Evolutionary conservation across 2,329 filamentous ascomycete species (phyloP).

Genomic region (Fusarium udum): DNA sequence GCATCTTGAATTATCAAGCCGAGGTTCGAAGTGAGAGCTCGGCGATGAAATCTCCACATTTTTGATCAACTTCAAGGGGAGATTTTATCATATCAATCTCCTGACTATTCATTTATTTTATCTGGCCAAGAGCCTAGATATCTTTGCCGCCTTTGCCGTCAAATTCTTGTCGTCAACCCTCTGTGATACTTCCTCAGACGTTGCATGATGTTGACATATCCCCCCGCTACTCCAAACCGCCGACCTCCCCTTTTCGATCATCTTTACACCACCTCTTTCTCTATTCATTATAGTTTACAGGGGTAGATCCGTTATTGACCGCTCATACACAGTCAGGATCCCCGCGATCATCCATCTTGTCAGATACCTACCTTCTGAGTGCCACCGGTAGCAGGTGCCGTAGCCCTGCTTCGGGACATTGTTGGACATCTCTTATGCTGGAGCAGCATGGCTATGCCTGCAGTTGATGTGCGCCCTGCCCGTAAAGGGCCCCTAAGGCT

Average conservation of each 20-base stretch:
- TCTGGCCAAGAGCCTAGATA: constrained; percentile 1
- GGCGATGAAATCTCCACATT: constrained; percentile 18
- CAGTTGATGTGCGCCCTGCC: constrained; percentile 22
- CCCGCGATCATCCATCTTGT: constrained; percentile 27
- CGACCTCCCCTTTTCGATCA: constrained; percentile 16
- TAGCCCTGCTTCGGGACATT: constrained; percentile 30
- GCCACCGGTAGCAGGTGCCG: constrained; percentile 36
- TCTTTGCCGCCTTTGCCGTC: constrained; percentile 14
- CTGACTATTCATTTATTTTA: constrained; percentile 12
- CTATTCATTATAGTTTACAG: constrained; percentile 25
- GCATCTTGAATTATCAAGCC: constrained; percentile 21
- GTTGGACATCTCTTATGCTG: constrained; percentile 21
- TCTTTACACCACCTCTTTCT: constrained; percentile 37
- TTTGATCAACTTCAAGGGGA: constrained; percentile 3
- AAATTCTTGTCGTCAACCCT: constrained; percentile 2
- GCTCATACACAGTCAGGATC: constrained; percentile 33
- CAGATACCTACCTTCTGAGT: constrained; percentile 26
- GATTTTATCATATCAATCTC: constrained; percentile 6
- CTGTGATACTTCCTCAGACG: constrained; percentile 19
- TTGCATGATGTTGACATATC: constrained; percentile 34
- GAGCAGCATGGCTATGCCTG: constrained; percentile 19
- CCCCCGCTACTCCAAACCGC: constrained; percentile 16
- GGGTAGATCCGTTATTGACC: constrained; percentile 33
- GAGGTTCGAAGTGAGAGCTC: constrained; percentile 28
- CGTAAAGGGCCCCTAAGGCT: constrained; percentile 40